A percentile compares a stretch with the other conserved stretches of the same genome.
These are phyloP conservation scores for Ambrosia trifida DNA, from an alignment of 129 eudicot genomes.

Conservation along the genomic window DNA sequence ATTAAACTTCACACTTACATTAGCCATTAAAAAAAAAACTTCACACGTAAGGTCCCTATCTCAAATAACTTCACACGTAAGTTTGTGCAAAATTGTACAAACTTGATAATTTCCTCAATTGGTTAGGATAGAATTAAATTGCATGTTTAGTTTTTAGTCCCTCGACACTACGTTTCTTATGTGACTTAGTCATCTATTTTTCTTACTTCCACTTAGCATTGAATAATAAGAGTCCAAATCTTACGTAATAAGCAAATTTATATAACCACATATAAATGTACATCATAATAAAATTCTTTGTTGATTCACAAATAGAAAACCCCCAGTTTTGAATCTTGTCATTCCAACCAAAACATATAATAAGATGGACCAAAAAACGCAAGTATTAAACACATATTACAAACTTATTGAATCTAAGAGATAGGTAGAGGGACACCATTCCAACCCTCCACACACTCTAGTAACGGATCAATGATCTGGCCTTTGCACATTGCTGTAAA, in stretches of 20 bases:
- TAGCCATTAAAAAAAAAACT: no score
- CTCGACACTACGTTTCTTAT: no score
- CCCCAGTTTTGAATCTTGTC: slow-evolving; percentile 19
- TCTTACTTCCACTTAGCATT: no score
- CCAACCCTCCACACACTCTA: slow-evolving; percentile 68
- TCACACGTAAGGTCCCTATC: no score
- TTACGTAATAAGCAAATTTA: background rate
- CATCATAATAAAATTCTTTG: slow-evolving; percentile 7
- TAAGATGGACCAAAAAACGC: background rate
- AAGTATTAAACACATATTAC: slow-evolving; percentile 5
- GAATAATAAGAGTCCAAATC: no score
- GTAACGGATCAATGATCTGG: slow-evolving; percentile 62
- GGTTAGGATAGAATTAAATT: no score
- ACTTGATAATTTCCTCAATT: no score
- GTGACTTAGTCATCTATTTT: no score
- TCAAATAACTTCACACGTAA: no score
- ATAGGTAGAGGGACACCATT: slow-evolving; percentile 76
- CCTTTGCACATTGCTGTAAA: slow-evolving; percentile 67
- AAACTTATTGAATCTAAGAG: slow-evolving; percentile 22
- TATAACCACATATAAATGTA: slow-evolving; percentile 4
- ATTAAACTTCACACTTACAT: no score
- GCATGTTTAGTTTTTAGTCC: no score
- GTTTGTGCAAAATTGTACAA: no score
- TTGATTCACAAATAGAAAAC: background rate
- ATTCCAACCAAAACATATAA: slow-evolving; percentile 12